Conservation (phyloP, 331 rosid genomes). For the Phaseolus coccineus region DNA sequence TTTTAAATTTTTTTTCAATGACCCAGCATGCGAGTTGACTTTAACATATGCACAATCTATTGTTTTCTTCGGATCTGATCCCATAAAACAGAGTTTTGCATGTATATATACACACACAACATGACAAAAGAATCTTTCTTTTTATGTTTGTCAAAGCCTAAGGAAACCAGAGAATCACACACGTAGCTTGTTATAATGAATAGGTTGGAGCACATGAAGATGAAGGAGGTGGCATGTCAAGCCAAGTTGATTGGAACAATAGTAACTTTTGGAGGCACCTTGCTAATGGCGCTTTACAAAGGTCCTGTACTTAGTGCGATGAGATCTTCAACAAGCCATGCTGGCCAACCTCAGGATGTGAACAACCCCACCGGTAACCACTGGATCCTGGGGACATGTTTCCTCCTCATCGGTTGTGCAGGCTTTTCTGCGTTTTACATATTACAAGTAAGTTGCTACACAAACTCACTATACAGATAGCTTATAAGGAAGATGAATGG, state of each 20-base stretch:
- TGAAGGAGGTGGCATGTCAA: conserved; percentile 60
- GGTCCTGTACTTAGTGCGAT: conserved; percentile 56
- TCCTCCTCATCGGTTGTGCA: conserved; percentile 52
- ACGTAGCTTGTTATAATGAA: neutral
- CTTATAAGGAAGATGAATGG: no score
- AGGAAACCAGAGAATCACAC: neutral
- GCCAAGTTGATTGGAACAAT: conserved; percentile 66
- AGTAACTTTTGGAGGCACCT: conserved; percentile 61
- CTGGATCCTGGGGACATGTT: conserved; percentile 50
- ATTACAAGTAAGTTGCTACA: conserved; percentile 39
- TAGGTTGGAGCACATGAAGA: conserved; percentile 63
- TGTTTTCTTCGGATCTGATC: neutral
- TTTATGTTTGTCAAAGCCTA: neutral
- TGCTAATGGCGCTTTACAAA: conserved; percentile 73
- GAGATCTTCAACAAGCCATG: conserved; percentile 35
- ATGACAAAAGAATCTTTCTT: neutral
- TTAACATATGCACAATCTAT: neutral
- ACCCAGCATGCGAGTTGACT: neutral
- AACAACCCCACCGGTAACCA: conserved; percentile 23
- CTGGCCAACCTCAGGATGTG: conserved; percentile 33
- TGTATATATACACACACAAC: neutral
- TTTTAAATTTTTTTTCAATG: neutral
- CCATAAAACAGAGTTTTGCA: neutral
- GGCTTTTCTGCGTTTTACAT: conserved; percentile 58
- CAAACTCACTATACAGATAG: neutral